Conservation (phyloP, 148 eudicot species). For the Vaccinium myrtillus region DNA sequence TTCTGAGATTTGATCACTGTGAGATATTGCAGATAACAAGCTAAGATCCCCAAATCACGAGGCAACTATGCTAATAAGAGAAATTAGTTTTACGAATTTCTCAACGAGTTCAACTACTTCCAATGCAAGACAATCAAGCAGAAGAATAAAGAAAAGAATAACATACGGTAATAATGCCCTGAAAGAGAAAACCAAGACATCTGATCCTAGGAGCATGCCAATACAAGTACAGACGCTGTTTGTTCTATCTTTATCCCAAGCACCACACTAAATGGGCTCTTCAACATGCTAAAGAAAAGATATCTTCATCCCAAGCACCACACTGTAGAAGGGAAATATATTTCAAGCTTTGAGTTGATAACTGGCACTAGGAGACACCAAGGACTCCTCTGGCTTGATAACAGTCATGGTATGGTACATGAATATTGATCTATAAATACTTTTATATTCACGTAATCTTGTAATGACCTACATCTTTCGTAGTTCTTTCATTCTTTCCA, state of each 20-base stretch:
- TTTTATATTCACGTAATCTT: too few relatives aligned
- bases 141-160: background rate
- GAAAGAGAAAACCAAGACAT: constrained; percentile 1
- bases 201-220: background rate
- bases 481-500: background rate
- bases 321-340: background rate
- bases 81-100: background rate
- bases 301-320: background rate
- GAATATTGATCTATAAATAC: too few relatives aligned
- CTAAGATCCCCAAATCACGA: background rate
- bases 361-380: background rate
- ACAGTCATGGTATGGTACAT: background rate
- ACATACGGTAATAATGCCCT: background rate
- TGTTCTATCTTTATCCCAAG: background rate
- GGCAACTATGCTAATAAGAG: background rate
- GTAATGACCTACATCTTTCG: too few relatives aligned
- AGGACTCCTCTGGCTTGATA: background rate
- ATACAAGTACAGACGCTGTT: background rate
- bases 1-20: background rate
- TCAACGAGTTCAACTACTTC: background rate
- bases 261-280: background rate
- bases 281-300: background rate
- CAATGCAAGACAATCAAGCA: background rate
- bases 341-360: background rate
- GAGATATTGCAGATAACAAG: background rate